phyloP scores from a whole-genome alignment of 441 rosid species.

The Bruguiera hainesii region DNA sequence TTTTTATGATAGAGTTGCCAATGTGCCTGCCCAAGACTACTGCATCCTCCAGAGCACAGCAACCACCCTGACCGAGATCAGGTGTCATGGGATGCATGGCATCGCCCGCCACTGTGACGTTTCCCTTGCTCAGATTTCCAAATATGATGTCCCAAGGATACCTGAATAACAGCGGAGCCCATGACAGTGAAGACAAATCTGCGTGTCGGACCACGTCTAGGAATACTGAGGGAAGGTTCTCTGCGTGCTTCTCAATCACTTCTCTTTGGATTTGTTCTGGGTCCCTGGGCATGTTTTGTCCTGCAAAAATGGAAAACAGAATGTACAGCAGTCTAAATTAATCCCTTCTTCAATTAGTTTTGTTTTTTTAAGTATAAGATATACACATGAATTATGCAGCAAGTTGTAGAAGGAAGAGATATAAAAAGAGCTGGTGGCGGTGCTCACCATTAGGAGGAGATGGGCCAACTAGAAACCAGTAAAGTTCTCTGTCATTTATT shows the following conservation, averaged over 20 bases:
- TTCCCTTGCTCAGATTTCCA: conserved; percentile 29
- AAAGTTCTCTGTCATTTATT: conserved; percentile 32
- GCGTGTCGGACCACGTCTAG: conserved; percentile 28
- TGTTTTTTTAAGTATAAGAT: neutral
- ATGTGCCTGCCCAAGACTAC: conserved; percentile 41
- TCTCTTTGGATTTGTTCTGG: conserved; percentile 30
- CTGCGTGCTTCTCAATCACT: conserved; percentile 24
- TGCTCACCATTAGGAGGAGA: conserved; percentile 20
- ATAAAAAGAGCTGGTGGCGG: neutral
- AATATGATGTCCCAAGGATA: conserved; percentile 36
- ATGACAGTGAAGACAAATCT: conserved; percentile 33
- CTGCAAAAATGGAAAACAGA: conserved; percentile 11
- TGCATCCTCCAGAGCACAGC: conserved; percentile 46
- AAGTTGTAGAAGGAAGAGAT: neutral
- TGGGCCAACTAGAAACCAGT: conserved; percentile 25
- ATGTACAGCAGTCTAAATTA: neutral
- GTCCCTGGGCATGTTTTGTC: conserved; percentile 5
- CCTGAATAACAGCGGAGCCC: conserved; percentile 34
- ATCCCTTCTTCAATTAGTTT: neutral
- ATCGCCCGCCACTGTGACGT: conserved; percentile 39
- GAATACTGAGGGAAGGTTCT: conserved; percentile 25
- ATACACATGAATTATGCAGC: neutral
- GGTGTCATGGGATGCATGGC: conserved; percentile 62
- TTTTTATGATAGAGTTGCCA: conserved; percentile 15
- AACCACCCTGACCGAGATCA: conserved; percentile 41